phyloP scores from a whole-genome alignment of 2,329 filamentous ascomycete genomes.

The Penicillium sp. region DNA sequence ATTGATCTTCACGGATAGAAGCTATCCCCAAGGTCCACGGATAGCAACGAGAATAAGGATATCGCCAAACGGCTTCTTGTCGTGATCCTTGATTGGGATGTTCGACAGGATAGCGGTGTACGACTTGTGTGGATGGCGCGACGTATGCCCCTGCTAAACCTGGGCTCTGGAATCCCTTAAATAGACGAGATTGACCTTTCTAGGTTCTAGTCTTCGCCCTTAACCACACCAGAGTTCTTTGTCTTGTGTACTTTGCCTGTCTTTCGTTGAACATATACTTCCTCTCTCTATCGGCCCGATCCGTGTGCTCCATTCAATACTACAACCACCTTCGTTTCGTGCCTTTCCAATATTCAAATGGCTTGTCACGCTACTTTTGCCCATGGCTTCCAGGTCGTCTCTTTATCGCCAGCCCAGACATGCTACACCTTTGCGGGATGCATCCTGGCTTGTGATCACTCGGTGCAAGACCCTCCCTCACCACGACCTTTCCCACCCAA shows the following conservation, averaged over 20 bases:
- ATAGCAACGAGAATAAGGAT: slow-evolving; percentile 6
- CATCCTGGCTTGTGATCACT: slow-evolving; percentile 18
- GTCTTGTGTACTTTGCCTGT: background rate
- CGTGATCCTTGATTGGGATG: slow-evolving; percentile 17
- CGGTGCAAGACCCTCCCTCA: slow-evolving; percentile 27
- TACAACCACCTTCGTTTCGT: background rate
- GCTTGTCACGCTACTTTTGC: background rate
- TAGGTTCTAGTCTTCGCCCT: background rate
- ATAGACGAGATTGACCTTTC: slow-evolving; percentile 12
- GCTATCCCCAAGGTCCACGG: slow-evolving; percentile 5
- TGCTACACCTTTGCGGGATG: slow-evolving; percentile 2
- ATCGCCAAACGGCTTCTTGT: slow-evolving; percentile 9
- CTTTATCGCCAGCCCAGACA: background rate
- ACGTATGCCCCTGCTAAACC: background rate
- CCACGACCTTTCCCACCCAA: slow-evolving; percentile 38
- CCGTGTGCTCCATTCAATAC: background rate
- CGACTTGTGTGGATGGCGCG: slow-evolving; percentile 16
- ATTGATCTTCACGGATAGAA: slow-evolving; percentile 13
- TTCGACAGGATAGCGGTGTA: slow-evolving; percentile 26
- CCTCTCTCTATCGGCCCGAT: background rate
- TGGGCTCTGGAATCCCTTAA: slow-evolving; percentile 16
- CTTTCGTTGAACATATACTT: slow-evolving; percentile 1
- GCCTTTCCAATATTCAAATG: slow-evolving; percentile 4
- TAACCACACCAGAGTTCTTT: background rate
- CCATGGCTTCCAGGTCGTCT: background rate